These are phyloP conservation scores for Aspergillus phoenicis DNA, from an alignment of 2,329 filamentous ascomycete genomes.

Conservation along the genomic window DNA sequence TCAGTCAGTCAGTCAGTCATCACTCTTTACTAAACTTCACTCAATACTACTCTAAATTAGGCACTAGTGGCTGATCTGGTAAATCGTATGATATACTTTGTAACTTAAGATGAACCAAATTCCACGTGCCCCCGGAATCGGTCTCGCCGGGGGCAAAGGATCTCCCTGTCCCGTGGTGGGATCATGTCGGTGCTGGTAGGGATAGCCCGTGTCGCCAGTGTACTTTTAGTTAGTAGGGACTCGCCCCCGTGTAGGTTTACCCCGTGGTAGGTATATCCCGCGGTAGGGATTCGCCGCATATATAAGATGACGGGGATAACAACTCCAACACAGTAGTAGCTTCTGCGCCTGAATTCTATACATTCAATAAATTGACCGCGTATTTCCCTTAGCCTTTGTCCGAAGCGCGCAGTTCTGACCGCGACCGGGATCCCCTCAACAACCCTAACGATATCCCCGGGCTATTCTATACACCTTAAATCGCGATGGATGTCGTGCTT, in stretches of 20 bases:
- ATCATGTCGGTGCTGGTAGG: neutral
- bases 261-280: slow-evolving; percentile 11
- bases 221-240: neutral
- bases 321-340: neutral
- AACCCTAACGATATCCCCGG: neutral
- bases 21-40: neutral
- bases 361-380: too few relatives aligned
- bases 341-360: neutral
- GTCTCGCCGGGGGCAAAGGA: neutral
- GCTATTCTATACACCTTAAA: neutral
- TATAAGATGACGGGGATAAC: neutral
- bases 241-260: slow-evolving; percentile 6
- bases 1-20: neutral
- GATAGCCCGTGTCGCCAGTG: neutral
- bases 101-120: too few relatives aligned
- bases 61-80: neutral
- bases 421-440: neutral
- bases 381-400: neutral
- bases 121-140: too few relatives aligned
- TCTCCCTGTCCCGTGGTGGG: neutral
- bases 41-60: neutral
- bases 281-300: slow-evolving; percentile 12
- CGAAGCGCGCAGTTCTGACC: neutral
- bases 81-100: neutral
- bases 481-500: slow-evolving; percentile 81